Evolutionary conservation across 441 rosid species (phyloP).

Genomic region (Croton laevigatus): DNA sequence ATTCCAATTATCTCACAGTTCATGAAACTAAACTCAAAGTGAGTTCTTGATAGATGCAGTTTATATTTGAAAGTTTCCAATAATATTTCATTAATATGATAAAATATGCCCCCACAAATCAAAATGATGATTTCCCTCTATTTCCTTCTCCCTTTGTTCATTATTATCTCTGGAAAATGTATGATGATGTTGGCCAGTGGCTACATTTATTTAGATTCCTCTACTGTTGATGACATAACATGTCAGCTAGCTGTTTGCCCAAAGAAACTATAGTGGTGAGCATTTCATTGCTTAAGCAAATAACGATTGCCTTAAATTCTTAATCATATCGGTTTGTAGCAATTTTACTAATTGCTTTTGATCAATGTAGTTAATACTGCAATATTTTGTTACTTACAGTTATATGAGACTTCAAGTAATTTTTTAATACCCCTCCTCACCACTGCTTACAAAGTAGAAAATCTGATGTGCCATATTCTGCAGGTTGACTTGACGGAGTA

Average conservation of each 20-base stretch:
- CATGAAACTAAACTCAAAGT: constrained; percentile 90
- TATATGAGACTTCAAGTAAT: not conserved
- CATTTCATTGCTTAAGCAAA: not conserved
- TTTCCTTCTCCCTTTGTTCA: no score
- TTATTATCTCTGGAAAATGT: not conserved
- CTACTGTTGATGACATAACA: not conserved
- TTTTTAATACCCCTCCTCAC: not conserved
- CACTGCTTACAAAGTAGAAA: not conserved
- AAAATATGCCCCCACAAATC: not conserved
- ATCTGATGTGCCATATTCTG: constrained; percentile 9
- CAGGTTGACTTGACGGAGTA: constrained; percentile 92
- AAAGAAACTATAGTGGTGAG: not conserved
- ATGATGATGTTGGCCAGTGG: not conserved
- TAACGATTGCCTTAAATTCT: not conserved
- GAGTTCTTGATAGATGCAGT: constrained; percentile 16
- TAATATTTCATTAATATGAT: not conserved
- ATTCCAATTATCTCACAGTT: constrained; percentile 57
- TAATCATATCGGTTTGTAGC: not conserved
- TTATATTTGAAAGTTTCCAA: not conserved
- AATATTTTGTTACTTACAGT: not conserved
- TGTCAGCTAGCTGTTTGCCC: not conserved
- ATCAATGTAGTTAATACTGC: not conserved
- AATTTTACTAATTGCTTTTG: constrained; percentile 3
- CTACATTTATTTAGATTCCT: not conserved
- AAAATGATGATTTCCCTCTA: not conserved